Percentiles rank a stretch among this genome's conserved stretches.
These are phyloP conservation scores for Ophiostoma ips DNA, from an alignment of 2,329 filamentous ascomycete species.

Conservation along the genomic window DNA sequence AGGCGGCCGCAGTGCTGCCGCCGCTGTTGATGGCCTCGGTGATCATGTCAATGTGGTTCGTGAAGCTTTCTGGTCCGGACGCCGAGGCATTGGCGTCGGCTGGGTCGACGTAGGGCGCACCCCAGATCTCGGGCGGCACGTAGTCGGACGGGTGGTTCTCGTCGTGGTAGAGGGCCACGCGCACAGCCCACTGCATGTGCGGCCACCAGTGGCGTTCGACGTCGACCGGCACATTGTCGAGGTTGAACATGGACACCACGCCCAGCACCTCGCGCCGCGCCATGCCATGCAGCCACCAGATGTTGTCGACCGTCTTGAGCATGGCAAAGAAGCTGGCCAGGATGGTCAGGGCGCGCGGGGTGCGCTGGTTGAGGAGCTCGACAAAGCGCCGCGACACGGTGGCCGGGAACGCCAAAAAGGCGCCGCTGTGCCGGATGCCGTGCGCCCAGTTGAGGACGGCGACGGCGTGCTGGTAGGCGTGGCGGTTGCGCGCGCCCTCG, in stretches of 20 bases:
- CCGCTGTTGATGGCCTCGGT: conserved; percentile 22
- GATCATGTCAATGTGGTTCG: conserved; percentile 32
- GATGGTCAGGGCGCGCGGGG: conserved; percentile 48
- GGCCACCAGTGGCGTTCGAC: conserved; percentile 39
- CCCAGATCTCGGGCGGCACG: conserved; percentile 43
- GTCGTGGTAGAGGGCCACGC: conserved; percentile 43
- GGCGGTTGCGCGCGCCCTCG: conserved; percentile 26
- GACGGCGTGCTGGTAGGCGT: conserved; percentile 50
- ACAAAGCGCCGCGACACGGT: conserved; percentile 48
- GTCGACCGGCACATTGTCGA: conserved; percentile 31
- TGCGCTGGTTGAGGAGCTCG: conserved; percentile 42
- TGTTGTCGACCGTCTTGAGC: conserved; percentile 43
- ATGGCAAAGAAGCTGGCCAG: conserved; percentile 54
- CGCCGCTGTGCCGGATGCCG: conserved; percentile 42
- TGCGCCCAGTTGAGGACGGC: conserved; percentile 54
- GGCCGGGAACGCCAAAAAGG: conserved; percentile 48
- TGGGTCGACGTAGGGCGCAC: conserved; percentile 1
- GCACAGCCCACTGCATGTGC: conserved; percentile 46
- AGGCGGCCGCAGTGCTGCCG: not conserved
- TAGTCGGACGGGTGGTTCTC: conserved; percentile 28
- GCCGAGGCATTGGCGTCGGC: not conserved
- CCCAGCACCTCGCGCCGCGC: conserved; percentile 51
- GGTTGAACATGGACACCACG: conserved; percentile 44
- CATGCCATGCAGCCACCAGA: conserved; percentile 60
- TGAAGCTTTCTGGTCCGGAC: conserved; percentile 19